A percentile compares a stretch with the other conserved stretches of the same genome.
Conservation (phyloP, 169 alveolate species). For the Plasmodium gallinaceum region DNA sequence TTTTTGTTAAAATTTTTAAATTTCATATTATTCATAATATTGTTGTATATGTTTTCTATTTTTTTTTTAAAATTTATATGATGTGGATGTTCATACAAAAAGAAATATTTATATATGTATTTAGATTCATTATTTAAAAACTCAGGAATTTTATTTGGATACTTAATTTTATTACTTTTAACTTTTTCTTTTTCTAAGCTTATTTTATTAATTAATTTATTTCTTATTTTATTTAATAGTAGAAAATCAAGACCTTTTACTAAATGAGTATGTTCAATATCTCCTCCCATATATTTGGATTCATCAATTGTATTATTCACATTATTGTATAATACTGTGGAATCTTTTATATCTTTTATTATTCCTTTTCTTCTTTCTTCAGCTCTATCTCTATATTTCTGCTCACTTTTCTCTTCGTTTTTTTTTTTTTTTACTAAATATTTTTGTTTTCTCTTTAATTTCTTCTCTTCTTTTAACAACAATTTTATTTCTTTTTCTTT, state of each 20-base stretch:
- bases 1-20: conserved; percentile 58
- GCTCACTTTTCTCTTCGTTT: conserved; percentile 44
- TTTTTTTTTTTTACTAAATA: conserved; percentile 66
- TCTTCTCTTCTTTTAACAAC: conserved; percentile 55
- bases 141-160: conserved; percentile 15
- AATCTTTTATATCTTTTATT: conserved; percentile 66
- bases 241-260: conserved; percentile 87
- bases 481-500: conserved; percentile 55
- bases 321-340: conserved; percentile 65
- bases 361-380: conserved; percentile 77
- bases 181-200: conserved; percentile 51
- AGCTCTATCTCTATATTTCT: conserved; percentile 71
- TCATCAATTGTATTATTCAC: conserved; percentile 72
- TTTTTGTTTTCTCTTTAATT: conserved; percentile 58
- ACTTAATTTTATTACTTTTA: conserved; percentile 30
- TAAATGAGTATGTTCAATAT: conserved; percentile 84
- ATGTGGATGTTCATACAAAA: conserved; percentile 83
- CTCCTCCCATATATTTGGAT: conserved; percentile 84
- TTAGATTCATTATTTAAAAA: conserved; percentile 78
- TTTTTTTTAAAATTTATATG: conserved; percentile 78
- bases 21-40: conserved; percentile 76
- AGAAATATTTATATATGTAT: conserved; percentile 78
- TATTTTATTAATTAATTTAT: conserved; percentile 68
- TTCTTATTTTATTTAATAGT: conserved; percentile 82
- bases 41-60: conserved; percentile 69